Evolutionary conservation across 1,139 yeast genomes (phyloP).

Genomic region (Magnusiomyces clavatus): DNA sequence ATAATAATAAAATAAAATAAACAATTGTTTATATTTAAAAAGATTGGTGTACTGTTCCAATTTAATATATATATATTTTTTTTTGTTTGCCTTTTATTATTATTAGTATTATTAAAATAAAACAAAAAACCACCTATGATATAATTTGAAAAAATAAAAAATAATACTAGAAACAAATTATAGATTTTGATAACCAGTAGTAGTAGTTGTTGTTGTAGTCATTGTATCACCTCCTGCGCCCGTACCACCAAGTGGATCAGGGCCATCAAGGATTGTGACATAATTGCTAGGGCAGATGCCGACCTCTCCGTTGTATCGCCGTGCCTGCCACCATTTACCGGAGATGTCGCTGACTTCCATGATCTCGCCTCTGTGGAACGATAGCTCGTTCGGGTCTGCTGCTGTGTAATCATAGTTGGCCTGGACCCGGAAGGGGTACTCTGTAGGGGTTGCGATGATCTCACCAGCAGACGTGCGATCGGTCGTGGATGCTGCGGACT

Average conservation of each 20-base stretch:
- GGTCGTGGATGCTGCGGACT: neutral
- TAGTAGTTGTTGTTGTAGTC: constrained; percentile 2
- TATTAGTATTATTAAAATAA: too few relatives aligned
- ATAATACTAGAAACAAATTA: neutral
- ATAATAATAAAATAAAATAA: too few relatives aligned
- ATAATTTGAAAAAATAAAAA: too few relatives aligned
- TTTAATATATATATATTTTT: too few relatives aligned
- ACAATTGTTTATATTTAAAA: too few relatives aligned
- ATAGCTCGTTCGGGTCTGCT: constrained; percentile 86
- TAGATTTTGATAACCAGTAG: neutral
- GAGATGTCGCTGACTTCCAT: constrained; percentile 87
- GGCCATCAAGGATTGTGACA: constrained; percentile 45
- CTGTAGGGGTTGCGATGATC: constrained; percentile 31
- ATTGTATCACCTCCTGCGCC: neutral
- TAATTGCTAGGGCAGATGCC: constrained; percentile 97
- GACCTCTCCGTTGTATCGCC: constrained; percentile 79
- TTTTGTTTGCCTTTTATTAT: too few relatives aligned
- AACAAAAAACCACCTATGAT: too few relatives aligned
- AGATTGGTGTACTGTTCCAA: too few relatives aligned
- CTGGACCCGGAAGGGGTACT: constrained; percentile 77
- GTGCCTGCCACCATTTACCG: constrained; percentile 99
- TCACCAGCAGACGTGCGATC: constrained; percentile 9
- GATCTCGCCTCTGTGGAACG: constrained; percentile 83
- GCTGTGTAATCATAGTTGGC: constrained; percentile 42
- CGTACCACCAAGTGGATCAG: neutral